Evolutionary conservation across 2,329 filamentous ascomycete species (phyloP).

Genomic region (Scedosporium aurantiacum): DNA sequence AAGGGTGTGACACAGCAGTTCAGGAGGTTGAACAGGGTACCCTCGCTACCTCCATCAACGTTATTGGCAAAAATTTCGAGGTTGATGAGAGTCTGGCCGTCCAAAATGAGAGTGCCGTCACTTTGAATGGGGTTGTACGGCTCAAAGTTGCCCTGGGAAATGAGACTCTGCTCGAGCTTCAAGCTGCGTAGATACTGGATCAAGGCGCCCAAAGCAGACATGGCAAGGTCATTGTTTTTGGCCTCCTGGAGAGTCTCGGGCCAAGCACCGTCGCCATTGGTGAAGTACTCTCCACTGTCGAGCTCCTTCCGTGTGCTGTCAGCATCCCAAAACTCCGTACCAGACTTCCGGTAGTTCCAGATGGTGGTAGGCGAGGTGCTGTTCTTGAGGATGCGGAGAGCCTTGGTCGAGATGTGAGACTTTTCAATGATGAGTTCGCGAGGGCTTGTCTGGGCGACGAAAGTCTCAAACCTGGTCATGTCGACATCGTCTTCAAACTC

Average conservation of each 20-base stretch:
- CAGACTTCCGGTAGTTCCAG: conserved; percentile 86
- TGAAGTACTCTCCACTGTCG: conserved; percentile 69
- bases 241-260: conserved; percentile 62
- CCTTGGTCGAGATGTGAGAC: conserved; percentile 74
- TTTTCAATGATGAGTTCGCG: conserved; percentile 87
- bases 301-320: conserved; percentile 75
- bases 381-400: conserved; percentile 86
- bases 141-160: conserved; percentile 83
- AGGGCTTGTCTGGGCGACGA: conserved; percentile 83
- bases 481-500: conserved; percentile 87
- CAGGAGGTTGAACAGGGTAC: conserved; percentile 80
- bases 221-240: conserved; percentile 67
- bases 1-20: conserved; percentile 95
- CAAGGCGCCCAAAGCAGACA: conserved; percentile 85
- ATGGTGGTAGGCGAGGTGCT: conserved; percentile 87
- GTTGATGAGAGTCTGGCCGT: conserved; percentile 94
- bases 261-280: conserved; percentile 53
- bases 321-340: conserved; percentile 82
- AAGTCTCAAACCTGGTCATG: conserved; percentile 92
- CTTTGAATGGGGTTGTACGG: conserved; percentile 85
- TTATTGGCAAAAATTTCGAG: conserved; percentile 95
- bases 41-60: conserved; percentile 72
- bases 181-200: conserved; percentile 76
- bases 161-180: conserved; percentile 77
- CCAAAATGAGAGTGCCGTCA: conserved; percentile 83